phyloP scores from a whole-genome alignment of 2,329 filamentous ascomycete species.

The Fusarium bulbicola region DNA sequence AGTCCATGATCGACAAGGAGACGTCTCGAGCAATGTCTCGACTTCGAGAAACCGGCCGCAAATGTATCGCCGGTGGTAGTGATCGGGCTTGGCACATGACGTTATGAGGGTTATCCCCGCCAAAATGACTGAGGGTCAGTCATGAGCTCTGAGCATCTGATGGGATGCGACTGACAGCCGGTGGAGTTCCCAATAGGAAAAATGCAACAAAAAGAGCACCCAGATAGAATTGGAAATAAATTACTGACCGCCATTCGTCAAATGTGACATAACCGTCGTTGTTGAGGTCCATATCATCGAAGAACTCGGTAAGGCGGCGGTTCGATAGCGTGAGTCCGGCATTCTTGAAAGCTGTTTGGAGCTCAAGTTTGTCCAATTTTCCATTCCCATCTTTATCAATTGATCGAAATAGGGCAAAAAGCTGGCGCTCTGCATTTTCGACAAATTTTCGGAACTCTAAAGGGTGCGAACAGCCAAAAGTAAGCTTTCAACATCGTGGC shows the following conservation, averaged over 20 bases:
- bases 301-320: constrained; percentile 84
- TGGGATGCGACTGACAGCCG: constrained; percentile 20
- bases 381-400: constrained; percentile 91
- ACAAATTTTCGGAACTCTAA: constrained; percentile 91
- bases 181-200: neutral
- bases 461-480: constrained; percentile 16
- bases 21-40: neutral
- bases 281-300: constrained; percentile 88
- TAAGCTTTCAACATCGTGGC: constrained; percentile 28
- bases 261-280: constrained; percentile 89
- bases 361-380: constrained; percentile 85
- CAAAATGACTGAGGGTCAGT: constrained; percentile 43
- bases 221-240: constrained; percentile 12
- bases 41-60: neutral
- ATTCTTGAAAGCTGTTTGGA: constrained; percentile 78
- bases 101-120: constrained; percentile 37
- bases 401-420: constrained; percentile 81
- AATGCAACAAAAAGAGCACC: neutral
- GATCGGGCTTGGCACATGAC: constrained; percentile 43
- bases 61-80: constrained; percentile 14
- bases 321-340: constrained; percentile 82
- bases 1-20: constrained; percentile 2
- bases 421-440: constrained; percentile 83
- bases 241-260: constrained; percentile 93
- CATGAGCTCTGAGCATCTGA: constrained; percentile 38